Base-by-base conservation (phyloP, 345 rosid genomes). In the Corchorus capsularis region DNA sequence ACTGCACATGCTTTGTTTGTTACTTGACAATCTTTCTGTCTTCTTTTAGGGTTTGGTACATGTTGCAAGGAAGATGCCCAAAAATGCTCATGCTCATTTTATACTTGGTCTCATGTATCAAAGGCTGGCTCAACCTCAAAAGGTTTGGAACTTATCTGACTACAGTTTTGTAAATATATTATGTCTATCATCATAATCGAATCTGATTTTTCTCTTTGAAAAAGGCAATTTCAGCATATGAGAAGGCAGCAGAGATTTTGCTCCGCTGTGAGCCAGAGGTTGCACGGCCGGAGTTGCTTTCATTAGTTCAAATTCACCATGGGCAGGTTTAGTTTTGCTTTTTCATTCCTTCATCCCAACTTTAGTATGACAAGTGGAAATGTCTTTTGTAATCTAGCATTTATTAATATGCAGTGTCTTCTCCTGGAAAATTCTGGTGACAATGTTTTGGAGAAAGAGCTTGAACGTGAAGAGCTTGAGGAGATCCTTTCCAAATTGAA, bases 31-130 rank as follows among this genome's bases (percentile, higher is more conserved):
- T 65, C 20, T 49, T 27, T 32, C 8, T 63, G 39, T 71, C 45
- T 82, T 74, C 75, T 79, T 64, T 22, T 79, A 96, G 99, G 99
- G 98, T 76, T 89, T 96, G 85, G 86, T 88, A 65, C 98, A 93
- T 75, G 98, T 93, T 71, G 98, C 94, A 49, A 87, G 90, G 85
- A 96, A 96, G 88, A 96, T 93, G 96, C 93, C 99, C 0, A 93
- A 91, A 85, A 96, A 96, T 86, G 96, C 97, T 59, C 99, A 96
- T 86, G 94, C 93, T 8, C 96, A 96, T 89, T 96, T 96, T 76
- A 88, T 96, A 39, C 98, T 96, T 71, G 99, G 99, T 8, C 74
- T 96, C 11, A 93, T 96, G 98, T 91, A 89, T 83, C 99, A 96
- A 82, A 86, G 99, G 71, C 76, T 93, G 83, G 91, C 94, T 68